These are phyloP conservation scores for Wallacemonas sp. DNA, from an alignment of 208 protist genomes.

Conservation along the genomic window DNA sequence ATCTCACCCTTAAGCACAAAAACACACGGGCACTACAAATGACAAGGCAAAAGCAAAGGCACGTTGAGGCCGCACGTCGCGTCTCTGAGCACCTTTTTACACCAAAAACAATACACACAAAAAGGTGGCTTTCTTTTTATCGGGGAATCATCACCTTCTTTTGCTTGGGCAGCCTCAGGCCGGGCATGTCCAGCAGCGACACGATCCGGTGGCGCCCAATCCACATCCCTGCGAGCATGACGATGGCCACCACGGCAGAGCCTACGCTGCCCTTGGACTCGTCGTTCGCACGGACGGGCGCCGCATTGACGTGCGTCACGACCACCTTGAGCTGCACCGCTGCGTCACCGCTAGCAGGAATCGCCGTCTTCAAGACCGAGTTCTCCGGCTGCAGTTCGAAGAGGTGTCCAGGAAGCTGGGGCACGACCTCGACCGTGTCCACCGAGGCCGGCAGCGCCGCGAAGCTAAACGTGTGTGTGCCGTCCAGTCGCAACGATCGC, in stretches of 20 bases:
- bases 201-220: constrained; percentile 37
- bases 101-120: too few species aligned
- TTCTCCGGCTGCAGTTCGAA: constrained; percentile 31
- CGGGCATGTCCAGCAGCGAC: constrained; percentile 32
- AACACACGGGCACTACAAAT: too few species aligned
- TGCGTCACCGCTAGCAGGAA: constrained; percentile 18
- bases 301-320: constrained; percentile 15
- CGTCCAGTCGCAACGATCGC: constrained; percentile 51
- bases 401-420: constrained; percentile 43
- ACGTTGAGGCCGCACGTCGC: too few species aligned
- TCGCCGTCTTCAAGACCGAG: constrained; percentile 37
- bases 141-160: constrained; percentile 33
- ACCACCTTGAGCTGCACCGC: constrained; percentile 41
- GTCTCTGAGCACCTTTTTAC: too few species aligned
- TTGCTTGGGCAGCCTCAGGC: constrained; percentile 43
- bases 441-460: constrained; percentile 38
- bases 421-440: constrained; percentile 43
- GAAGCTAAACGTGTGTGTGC: constrained; percentile 71
- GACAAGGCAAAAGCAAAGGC: too few species aligned
- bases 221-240: constrained; percentile 30
- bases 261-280: constrained; percentile 23
- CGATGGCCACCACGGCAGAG: constrained; percentile 26
- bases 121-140: too few species aligned
- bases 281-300: neutral
- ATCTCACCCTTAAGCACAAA: too few species aligned